These are phyloP conservation scores for Thielaviopsis populi DNA, from an alignment of 2,329 filamentous ascomycete genomes.

Conservation along the genomic window DNA sequence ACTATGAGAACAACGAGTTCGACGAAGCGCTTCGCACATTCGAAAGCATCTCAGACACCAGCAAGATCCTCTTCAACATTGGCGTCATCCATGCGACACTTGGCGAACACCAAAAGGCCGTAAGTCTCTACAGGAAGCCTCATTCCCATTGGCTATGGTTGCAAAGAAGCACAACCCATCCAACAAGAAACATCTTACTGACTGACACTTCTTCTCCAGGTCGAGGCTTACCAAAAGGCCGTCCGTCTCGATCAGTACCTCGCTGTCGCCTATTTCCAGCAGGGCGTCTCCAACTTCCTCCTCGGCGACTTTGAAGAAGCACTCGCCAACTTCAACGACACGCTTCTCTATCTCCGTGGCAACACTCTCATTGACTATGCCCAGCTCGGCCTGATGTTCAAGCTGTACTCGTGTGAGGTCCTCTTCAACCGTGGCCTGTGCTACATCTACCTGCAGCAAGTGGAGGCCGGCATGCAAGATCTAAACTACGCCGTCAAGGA, in stretches of 20 bases:
- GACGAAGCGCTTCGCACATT: constrained; percentile 77
- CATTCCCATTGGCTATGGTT: background rate
- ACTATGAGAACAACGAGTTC: constrained; percentile 96
- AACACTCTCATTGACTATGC: constrained; percentile 98
- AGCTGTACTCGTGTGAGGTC: constrained; percentile 92
- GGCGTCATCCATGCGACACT: constrained; percentile 95
- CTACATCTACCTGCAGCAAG: constrained; percentile 92
- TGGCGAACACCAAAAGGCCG: constrained; percentile 88
- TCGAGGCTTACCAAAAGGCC: constrained; percentile 87
- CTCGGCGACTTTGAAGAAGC: constrained; percentile 96
- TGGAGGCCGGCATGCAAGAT: constrained; percentile 80
- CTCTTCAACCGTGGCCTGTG: constrained; percentile 94
- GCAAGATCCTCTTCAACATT: constrained; percentile 97
- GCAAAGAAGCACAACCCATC: background rate
- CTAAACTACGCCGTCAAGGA: constrained; percentile 82
- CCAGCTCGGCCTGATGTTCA: constrained; percentile 87
- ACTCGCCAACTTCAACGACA: constrained; percentile 96
- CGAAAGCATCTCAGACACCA: constrained; percentile 78
- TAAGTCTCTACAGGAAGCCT: constrained; percentile 44
- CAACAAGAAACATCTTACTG: constrained; percentile 17
- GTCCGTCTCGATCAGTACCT: constrained; percentile 87
- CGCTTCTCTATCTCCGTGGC: constrained; percentile 79
- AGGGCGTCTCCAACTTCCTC: constrained; percentile 95
- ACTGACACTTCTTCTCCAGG: constrained; percentile 34
- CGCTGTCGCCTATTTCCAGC: constrained; percentile 94